phyloP scores from a whole-genome alignment of 768 basidiomycete genomes.

The Phaeolepiota aurea region DNA sequence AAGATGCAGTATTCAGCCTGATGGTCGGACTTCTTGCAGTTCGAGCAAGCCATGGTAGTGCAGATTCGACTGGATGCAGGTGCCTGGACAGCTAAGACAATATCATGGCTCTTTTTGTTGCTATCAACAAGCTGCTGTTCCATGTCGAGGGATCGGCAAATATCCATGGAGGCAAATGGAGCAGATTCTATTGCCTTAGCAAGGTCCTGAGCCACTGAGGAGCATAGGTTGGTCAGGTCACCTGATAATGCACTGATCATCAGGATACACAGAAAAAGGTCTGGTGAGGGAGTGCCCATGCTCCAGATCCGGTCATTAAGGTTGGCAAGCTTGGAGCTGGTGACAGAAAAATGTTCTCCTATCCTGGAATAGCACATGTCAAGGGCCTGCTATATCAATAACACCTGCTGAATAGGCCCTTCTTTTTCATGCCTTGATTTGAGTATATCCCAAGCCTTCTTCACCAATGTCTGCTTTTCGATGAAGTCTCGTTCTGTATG shows the following conservation, averaged over 20 bases:
- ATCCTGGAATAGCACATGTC: not conserved
- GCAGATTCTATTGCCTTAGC: not conserved
- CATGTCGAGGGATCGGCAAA: not conserved
- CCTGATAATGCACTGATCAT: not conserved
- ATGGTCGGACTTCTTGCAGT: slow-evolving; percentile 5
- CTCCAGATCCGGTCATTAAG: not conserved
- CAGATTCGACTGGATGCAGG: not conserved
- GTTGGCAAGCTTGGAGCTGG: not conserved
- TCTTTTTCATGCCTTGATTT: not conserved
- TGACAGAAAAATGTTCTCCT: not conserved
- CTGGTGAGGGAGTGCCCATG: not conserved
- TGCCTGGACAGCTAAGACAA: not conserved
- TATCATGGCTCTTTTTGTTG: not conserved
- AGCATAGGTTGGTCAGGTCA: not conserved
- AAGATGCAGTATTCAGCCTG: slow-evolving; percentile 11
- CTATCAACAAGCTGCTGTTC: not conserved
- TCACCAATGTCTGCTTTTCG: not conserved
- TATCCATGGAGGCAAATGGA: not conserved
- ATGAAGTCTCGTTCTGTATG: not conserved
- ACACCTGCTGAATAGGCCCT: not conserved
- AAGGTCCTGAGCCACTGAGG: not conserved
- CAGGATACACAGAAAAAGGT: not conserved
- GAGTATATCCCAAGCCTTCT: not conserved
- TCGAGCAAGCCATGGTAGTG: not conserved
- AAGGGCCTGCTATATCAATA: not conserved